These are phyloP conservation scores for Scenedesmus sp. DNA, from an alignment of 163 green algal genomes.

Conservation along the genomic window DNA sequence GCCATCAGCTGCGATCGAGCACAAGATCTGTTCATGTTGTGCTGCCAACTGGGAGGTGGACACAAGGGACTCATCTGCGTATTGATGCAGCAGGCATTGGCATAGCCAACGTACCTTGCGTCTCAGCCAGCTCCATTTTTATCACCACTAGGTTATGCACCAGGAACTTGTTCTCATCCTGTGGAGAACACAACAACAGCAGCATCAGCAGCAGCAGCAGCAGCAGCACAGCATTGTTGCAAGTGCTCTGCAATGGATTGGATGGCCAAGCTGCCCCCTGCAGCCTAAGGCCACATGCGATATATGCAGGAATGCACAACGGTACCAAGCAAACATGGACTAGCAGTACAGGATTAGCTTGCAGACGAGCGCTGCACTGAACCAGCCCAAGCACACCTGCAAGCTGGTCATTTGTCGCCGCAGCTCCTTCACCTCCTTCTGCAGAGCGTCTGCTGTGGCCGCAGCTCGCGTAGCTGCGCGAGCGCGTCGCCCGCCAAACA, in stretches of 20 bases:
- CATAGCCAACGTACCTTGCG: slow-evolving; percentile 35
- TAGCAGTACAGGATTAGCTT: too few species aligned
- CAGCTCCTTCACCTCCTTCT: slow-evolving; percentile 33
- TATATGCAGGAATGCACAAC: too few species aligned
- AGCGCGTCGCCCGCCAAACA: slow-evolving; percentile 28
- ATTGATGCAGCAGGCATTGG: too few species aligned
- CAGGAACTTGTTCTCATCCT: slow-evolving; percentile 54
- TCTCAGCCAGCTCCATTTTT: slow-evolving; percentile 58
- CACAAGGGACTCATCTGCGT: too few species aligned
- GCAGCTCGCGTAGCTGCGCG: slow-evolving; percentile 20
- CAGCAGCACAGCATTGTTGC: background rate
- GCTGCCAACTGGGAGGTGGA: too few species aligned
- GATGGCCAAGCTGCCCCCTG: background rate
- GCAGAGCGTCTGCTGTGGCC: background rate
- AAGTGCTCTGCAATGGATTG: background rate
- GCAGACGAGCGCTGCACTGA: background rate
- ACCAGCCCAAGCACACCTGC: background rate
- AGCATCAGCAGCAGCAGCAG: background rate
- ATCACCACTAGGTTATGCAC: slow-evolving; percentile 53
- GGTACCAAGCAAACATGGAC: too few species aligned
- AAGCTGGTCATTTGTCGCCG: slow-evolving; percentile 22
- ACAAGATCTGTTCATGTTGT: too few species aligned
- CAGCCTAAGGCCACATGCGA: background rate
- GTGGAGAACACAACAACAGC: background rate
- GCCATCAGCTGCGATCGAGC: too few species aligned